These are phyloP conservation scores for Blastomyces gilchristii DNA, from an alignment of 2,329 filamentous ascomycete genomes.

Conservation along the genomic window DNA sequence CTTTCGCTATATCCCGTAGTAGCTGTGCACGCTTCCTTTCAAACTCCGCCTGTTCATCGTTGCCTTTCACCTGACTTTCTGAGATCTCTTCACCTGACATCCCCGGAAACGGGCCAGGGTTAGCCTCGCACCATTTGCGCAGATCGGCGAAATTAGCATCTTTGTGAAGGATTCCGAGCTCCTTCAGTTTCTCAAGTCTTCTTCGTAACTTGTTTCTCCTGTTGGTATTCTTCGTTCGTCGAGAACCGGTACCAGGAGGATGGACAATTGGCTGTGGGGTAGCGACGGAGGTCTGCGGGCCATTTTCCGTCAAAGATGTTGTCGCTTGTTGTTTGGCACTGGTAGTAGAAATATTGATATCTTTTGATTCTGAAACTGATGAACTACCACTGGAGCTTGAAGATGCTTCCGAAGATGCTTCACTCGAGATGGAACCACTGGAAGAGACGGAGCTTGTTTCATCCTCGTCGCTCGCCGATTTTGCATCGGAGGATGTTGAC, in stretches of 20 bases:
- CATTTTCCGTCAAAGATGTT: neutral
- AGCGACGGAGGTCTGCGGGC: conserved; percentile 6
- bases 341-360: neutral
- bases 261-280: conserved; percentile 18
- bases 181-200: conserved; percentile 44
- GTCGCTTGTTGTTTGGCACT: neutral
- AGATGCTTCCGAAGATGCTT: conserved; percentile 11
- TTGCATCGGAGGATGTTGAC: conserved; percentile 11
- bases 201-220: conserved; percentile 42
- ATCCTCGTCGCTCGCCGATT: conserved; percentile 14
- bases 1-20: conserved; percentile 42
- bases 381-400: conserved; percentile 19
- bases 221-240: conserved; percentile 47
- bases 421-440: conserved; percentile 13
- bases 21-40: conserved; percentile 43
- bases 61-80: conserved; percentile 10
- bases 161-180: conserved; percentile 41
- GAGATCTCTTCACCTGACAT: neutral
- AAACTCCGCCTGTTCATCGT: conserved; percentile 35
- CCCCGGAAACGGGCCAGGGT: conserved; percentile 15
- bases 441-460: conserved; percentile 20
- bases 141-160: conserved; percentile 45
- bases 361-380: conserved; percentile 20
- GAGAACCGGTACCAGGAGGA: conserved; percentile 42
- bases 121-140: conserved; percentile 25